A percentile compares a stretch with the other conserved stretches of the same genome.
phyloP scores from a whole-genome alignment of 2,329 filamentous ascomycete genomes.

The Pseudogymnoascus verrucosus region DNA sequence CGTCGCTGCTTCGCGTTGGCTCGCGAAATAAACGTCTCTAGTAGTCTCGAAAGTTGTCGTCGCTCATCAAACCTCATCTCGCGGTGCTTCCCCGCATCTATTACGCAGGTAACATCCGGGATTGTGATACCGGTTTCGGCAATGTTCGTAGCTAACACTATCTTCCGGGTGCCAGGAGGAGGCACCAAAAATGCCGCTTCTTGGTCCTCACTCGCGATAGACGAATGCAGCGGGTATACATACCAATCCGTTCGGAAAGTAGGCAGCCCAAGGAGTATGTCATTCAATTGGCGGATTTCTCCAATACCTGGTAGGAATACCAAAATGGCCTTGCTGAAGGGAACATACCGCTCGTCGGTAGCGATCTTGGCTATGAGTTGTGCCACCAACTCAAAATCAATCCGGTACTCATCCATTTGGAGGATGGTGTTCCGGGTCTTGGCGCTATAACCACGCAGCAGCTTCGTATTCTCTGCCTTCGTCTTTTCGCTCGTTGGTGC shows the following conservation, averaged over 20 bases:
- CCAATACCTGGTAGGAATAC: slow-evolving; percentile 92
- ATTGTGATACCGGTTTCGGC: slow-evolving; percentile 98
- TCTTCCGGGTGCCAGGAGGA: slow-evolving; percentile 74
- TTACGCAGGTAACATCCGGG: slow-evolving; percentile 92
- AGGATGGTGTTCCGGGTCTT: slow-evolving; percentile 67
- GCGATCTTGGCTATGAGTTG: slow-evolving; percentile 72
- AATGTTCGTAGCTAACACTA: slow-evolving; percentile 95
- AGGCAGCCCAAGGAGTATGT: slow-evolving; percentile 70
- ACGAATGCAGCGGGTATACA: slow-evolving; percentile 84
- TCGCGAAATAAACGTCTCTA: slow-evolving; percentile 90
- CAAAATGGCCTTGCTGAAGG: slow-evolving; percentile 84
- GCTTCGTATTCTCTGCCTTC: slow-evolving; percentile 50
- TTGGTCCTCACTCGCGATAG: slow-evolving; percentile 92
- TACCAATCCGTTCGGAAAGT: slow-evolving; percentile 72
- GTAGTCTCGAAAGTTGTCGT: slow-evolving; percentile 78
- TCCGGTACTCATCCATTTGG: slow-evolving; percentile 81
- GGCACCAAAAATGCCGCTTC: slow-evolving; percentile 86
- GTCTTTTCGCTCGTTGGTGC: slow-evolving; percentile 39
- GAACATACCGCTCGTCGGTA: slow-evolving; percentile 52
- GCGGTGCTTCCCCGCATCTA: slow-evolving; percentile 93
- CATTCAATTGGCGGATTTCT: slow-evolving; percentile 83
- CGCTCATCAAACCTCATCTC: slow-evolving; percentile 97
- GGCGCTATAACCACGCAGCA: slow-evolving; percentile 64
- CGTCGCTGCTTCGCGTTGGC: slow-evolving; percentile 94
- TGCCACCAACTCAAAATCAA: slow-evolving; percentile 81